Conservation (phyloP, 2,329 filamentous ascomycete species). For the Paracoccidioides brasiliensis region DNA sequence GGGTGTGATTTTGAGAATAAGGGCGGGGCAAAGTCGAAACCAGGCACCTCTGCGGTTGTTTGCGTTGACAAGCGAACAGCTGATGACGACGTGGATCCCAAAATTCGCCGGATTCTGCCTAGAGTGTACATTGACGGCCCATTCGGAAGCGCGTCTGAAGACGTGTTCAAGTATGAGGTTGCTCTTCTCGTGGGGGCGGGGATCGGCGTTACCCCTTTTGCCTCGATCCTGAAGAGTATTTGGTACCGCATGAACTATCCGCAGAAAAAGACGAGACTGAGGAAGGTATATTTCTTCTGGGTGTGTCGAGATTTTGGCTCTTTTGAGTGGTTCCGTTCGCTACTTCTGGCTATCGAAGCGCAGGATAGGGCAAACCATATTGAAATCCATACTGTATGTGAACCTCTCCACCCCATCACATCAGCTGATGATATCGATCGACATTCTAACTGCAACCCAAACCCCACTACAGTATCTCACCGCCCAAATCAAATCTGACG, state of each 20-base stretch:
- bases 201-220: constrained; percentile 41
- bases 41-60: constrained; percentile 50
- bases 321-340: constrained; percentile 79
- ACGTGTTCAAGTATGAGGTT: constrained; percentile 55
- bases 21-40: constrained; percentile 15
- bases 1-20: constrained; percentile 60
- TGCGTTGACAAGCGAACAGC: constrained; percentile 48
- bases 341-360: constrained; percentile 72
- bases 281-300: constrained; percentile 91
- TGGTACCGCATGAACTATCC: constrained; percentile 91
- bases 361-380: constrained; percentile 74
- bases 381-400: constrained; percentile 52
- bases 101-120: constrained; percentile 59
- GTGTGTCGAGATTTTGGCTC: constrained; percentile 77
- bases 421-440: neutral
- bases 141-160: constrained; percentile 74
- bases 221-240: constrained; percentile 58
- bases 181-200: constrained; percentile 39
- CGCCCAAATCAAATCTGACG: constrained; percentile 72
- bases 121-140: constrained; percentile 74
- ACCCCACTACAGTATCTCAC: constrained; percentile 51
- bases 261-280: constrained; percentile 56
- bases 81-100: constrained; percentile 48
- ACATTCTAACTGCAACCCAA: neutral
- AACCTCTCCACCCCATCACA: neutral